Evolutionary conservation across 2,329 filamentous ascomycete genomes (phyloP).

Genomic region (Chalara sp.): DNA sequence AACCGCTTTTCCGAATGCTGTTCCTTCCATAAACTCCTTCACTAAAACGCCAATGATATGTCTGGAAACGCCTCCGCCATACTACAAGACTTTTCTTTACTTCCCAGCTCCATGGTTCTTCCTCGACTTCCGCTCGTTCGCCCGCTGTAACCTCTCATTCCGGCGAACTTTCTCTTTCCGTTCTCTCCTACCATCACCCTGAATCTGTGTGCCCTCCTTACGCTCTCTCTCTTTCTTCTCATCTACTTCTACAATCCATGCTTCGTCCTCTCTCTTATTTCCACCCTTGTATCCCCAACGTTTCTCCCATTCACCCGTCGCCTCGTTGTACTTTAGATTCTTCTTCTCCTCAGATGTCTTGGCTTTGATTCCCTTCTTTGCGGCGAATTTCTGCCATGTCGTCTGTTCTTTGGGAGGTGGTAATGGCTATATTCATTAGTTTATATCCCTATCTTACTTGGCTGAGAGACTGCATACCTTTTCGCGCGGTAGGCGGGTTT

Average conservation of each 20-base stretch:
- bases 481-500: conserved; percentile 75
- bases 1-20: too few relatives aligned
- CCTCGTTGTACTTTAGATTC: conserved; percentile 80
- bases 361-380: conserved; percentile 92
- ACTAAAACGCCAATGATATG: too few relatives aligned
- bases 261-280: conserved; percentile 74
- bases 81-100: not conserved
- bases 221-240: conserved; percentile 59
- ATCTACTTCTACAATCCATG: conserved; percentile 92
- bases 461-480: conserved; percentile 41
- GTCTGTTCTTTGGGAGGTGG: conserved; percentile 76
- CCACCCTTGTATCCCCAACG: conserved; percentile 94
- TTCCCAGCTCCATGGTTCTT: conserved; percentile 18
- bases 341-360: conserved; percentile 73
- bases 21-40: too few relatives aligned
- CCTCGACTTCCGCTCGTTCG: conserved; percentile 48
- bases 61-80: too few relatives aligned
- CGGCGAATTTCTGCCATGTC: conserved; percentile 94
- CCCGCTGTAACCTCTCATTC: conserved; percentile 64
- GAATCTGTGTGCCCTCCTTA: conserved; percentile 55
- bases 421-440: conserved; percentile 44
- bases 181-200: conserved; percentile 56
- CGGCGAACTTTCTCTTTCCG: conserved; percentile 63
- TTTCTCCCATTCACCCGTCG: conserved; percentile 78
- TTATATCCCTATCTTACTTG: not conserved